A percentile compares a stretch with the other conserved stretches of the same genome.
Evolutionary conservation across 352 stramenopile species (phyloP).

Genomic region (Peronospora tabacina): DNA sequence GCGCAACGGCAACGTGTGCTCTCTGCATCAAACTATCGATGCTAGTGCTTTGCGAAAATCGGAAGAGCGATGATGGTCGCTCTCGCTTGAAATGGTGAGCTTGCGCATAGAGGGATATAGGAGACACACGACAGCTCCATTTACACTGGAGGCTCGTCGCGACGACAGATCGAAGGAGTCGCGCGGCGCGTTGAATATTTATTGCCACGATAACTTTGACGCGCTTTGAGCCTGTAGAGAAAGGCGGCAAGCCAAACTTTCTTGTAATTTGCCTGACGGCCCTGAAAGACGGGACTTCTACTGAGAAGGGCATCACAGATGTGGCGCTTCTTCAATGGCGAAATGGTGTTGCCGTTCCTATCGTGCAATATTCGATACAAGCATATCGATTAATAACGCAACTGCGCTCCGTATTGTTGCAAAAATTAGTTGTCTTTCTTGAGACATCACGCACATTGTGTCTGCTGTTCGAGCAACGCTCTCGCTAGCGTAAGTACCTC

Average conservation of each 20-base stretch:
- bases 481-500: no score
- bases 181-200: conserved; percentile 35
- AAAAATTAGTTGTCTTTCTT: no score
- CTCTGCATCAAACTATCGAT: conserved; percentile 25
- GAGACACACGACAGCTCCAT: conserved; percentile 11
- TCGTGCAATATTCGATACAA: neutral
- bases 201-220: conserved; percentile 35
- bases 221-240: conserved; percentile 36
- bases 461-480: no score
- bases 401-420: neutral
- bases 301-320: conserved; percentile 8
- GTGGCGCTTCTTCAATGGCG: conserved; percentile 6
- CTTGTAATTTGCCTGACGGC: conserved; percentile 10
- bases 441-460: no score
- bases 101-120: conserved; percentile 17
- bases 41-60: conserved; percentile 9
- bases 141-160: conserved; percentile 8
- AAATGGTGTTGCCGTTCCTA: conserved; percentile 5
- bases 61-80: conserved; percentile 23
- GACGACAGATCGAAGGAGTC: conserved; percentile 14
- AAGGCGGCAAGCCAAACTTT: conserved; percentile 28
- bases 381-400: neutral
- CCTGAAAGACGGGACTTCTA: conserved; percentile 9
- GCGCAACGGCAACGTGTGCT: conserved; percentile 68
- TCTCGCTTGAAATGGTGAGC: conserved; percentile 13